A percentile compares a stretch with the other conserved stretches of the same genome.
These are phyloP conservation scores for Pichia sp. DNA, from an alignment of 1,139 yeast genomes.

Conservation along the genomic window DNA sequence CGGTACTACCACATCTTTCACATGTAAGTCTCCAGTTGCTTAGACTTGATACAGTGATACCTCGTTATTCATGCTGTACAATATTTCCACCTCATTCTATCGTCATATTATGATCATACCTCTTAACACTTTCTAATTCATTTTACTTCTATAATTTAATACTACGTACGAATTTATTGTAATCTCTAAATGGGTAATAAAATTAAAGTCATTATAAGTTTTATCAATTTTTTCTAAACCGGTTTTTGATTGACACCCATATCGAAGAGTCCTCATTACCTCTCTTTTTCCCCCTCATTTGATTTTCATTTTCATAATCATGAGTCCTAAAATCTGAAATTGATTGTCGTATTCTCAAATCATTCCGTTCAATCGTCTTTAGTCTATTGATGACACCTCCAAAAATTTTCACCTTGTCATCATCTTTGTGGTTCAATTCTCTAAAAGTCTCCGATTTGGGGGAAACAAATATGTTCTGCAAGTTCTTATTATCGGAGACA, in stretches of 20 bases:
- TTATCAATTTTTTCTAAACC: too few relatives aligned
- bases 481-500: too few relatives aligned
- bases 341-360: conserved; percentile 13
- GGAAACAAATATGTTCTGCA: too few relatives aligned
- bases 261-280: background rate
- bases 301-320: background rate
- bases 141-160: too few relatives aligned
- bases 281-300: background rate
- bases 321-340: conserved; percentile 9
- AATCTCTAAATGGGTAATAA: too few relatives aligned
- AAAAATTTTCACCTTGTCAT: conserved; percentile 1
- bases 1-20: conserved; percentile 16
- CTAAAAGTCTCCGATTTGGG: background rate
- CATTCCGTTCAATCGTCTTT: conserved; percentile 8
- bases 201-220: too few relatives aligned
- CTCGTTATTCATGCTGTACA: too few relatives aligned
- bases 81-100: too few relatives aligned
- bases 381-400: conserved; percentile 6
- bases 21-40: conserved; percentile 11
- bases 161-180: too few relatives aligned
- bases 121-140: too few relatives aligned
- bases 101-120: too few relatives aligned
- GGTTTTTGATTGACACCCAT: background rate
- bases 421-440: background rate
- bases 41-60: too few relatives aligned